These are phyloP conservation scores for Mycena galopus DNA, from an alignment of 768 basidiomycete species.

Conservation along the genomic window DNA sequence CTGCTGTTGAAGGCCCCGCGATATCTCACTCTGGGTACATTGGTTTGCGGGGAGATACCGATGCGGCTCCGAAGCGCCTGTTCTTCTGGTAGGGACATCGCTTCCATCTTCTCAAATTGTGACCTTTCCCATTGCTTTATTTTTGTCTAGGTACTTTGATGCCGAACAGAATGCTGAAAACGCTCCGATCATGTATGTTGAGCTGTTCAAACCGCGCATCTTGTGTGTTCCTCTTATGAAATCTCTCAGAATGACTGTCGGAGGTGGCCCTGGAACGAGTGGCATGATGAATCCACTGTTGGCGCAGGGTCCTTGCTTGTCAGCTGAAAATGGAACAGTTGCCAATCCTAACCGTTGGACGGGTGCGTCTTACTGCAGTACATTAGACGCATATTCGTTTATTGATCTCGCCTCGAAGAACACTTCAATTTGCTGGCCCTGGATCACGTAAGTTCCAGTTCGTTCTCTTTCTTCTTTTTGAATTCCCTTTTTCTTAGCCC, in stretches of 20 bases:
- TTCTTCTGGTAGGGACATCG: conserved; percentile 25
- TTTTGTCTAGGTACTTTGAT: conserved; percentile 20
- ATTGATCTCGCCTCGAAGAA: too few species aligned
- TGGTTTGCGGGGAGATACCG: conserved; percentile 27
- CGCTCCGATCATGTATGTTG: conserved; percentile 20
- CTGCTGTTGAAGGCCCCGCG: not conserved
- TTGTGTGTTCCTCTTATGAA: not conserved
- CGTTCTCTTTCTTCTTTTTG: too few species aligned
- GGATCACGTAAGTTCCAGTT: conserved; percentile 36
- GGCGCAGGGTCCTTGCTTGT: conserved; percentile 14
- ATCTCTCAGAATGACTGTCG: conserved; percentile 16
- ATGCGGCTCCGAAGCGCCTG: conserved; percentile 16
- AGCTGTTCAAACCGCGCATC: not conserved
- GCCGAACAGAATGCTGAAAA: conserved; percentile 22
- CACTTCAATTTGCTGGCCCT: conserved; percentile 43
- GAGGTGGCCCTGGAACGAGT: conserved; percentile 28
- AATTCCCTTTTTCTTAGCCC: conserved; percentile 35
- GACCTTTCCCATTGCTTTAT: not conserved
- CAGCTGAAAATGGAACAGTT: conserved; percentile 3
- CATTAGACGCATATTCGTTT: not conserved
- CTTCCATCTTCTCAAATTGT: too few species aligned
- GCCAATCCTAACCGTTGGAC: conserved; percentile 31
- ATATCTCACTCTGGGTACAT: conserved; percentile 28
- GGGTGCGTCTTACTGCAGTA: not conserved
- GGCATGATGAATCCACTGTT: conserved; percentile 23